Evolutionary conservation across 768 basidiomycete species (phyloP).

Genomic region (Kwoniella europaea): DNA sequence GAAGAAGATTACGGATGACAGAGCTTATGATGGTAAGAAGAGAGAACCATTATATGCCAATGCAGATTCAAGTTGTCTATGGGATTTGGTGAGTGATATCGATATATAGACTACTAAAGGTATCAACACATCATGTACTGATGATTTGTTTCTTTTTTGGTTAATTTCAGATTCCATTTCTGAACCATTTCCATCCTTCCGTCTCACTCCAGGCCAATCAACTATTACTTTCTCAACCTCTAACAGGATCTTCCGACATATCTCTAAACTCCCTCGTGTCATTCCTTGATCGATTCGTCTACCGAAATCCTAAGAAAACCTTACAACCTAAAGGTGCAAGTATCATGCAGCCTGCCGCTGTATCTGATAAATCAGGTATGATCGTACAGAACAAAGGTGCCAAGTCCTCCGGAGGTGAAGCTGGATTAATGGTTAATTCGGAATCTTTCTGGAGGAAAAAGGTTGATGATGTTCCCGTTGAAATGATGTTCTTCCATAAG

Average conservation of each 20-base stretch:
- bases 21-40: constrained; percentile 80
- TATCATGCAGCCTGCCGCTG: constrained; percentile 93
- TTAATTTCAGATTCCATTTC: constrained; percentile 69
- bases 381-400: constrained; percentile 68
- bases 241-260: constrained; percentile 85
- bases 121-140: background rate
- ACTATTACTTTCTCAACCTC: constrained; percentile 71
- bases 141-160: background rate
- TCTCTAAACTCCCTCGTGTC: constrained; percentile 89
- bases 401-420: constrained; percentile 56
- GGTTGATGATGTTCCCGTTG: constrained; percentile 76
- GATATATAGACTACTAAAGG: background rate
- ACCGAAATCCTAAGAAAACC: constrained; percentile 88
- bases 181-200: constrained; percentile 88
- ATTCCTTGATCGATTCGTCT: constrained; percentile 96
- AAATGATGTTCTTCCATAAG: constrained; percentile 93
- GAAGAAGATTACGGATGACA: constrained; percentile 23
- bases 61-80: constrained; percentile 77
- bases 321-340: constrained; percentile 73
- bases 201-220: constrained; percentile 84
- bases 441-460: constrained; percentile 73
- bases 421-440: constrained; percentile 68
- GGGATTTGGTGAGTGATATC: constrained; percentile 76
- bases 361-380: constrained; percentile 65
- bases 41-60: constrained; percentile 86